Percentiles rank a stretch among this genome's conserved stretches.
Conservation (phyloP, 495 filamentous ascomycete species). For the Astrothelium subdiscretum region DNA sequence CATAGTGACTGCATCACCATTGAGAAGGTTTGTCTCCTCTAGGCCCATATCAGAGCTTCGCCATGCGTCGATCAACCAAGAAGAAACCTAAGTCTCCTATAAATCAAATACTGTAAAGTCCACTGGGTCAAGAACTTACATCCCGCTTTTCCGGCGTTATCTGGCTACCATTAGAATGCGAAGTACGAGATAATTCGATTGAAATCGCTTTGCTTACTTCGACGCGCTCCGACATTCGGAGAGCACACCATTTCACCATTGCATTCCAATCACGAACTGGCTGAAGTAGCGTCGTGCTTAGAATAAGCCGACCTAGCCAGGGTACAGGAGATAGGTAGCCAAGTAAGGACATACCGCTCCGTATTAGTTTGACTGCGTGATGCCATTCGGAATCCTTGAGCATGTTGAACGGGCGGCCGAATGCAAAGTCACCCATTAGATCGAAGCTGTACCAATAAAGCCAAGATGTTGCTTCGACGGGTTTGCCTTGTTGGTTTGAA, state of each 20-base stretch:
- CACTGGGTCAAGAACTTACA: too few species aligned
- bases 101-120: too few species aligned
- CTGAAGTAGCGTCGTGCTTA: background rate
- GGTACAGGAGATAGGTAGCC: background rate
- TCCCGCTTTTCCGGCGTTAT: too few species aligned
- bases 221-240: too few species aligned
- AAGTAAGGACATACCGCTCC: background rate
- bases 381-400: background rate
- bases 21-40: background rate
- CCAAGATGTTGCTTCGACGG: too few species aligned
- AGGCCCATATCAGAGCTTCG: background rate
- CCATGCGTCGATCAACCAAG: background rate
- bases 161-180: too few species aligned
- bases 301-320: background rate
- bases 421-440: background rate
- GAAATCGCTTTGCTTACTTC: too few species aligned
- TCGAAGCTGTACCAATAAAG: background rate
- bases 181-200: too few species aligned
- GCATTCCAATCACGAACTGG: background rate
- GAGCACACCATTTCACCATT: too few species aligned
- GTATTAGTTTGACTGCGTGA: background rate
- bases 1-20: background rate
- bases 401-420: background rate
- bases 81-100: background rate
- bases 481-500: too few species aligned